Evolutionary conservation across 805 yeast genomes (phyloP), one percentile per base, ranked within the genome.

Genomic region (Jamesozyma lodderae): DNA sequence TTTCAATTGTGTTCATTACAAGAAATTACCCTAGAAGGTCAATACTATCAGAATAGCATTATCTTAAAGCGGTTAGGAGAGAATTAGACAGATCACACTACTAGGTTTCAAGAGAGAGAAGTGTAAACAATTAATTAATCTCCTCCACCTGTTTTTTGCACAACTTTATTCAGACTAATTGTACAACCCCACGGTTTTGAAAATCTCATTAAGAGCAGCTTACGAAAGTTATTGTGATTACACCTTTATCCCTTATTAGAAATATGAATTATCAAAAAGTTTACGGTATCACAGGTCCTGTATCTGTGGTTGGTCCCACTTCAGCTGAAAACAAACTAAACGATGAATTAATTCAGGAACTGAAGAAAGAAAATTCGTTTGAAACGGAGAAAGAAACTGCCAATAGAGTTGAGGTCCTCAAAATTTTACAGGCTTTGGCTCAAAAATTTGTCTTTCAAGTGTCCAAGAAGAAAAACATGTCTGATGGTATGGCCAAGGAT

Each of bases 401-500:
- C 46, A 83, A 79, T 53, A 72, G 98, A 55, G 82, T 77, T 2
- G 77, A 81, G 45, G 90, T 85, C 8, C 68, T 92, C 28, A 68
- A 71, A 35, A 66, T 72, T 6, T 60, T 92, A 44, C 97, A 92
- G 57, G 70, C 75, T 45, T 53, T 92, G 51, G 74, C 83, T 0
- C 74, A 80, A 50, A 84, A 81, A 46, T 90, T 90, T 62, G 98
- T 92, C 1, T 82, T 75, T 52, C 72, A 64, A 11, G 96, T 87
- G 7, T 81, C 94, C 3, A 70, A 75, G 46, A 75, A 70, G 44
- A 87, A 82, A 54, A 88, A 90, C 55, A 87, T 92, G 96, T 77
- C 87, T 25, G 97, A 92, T 43, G 96, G 96, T 2, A 87, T 92
- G 96, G 95, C 97, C 0, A 72, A 67, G 40, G 98, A 92, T 60